Base-by-base conservation (phyloP, 1,284 basidiomycete genomes). In the Pseudomicrostroma phylloplanum region DNA sequence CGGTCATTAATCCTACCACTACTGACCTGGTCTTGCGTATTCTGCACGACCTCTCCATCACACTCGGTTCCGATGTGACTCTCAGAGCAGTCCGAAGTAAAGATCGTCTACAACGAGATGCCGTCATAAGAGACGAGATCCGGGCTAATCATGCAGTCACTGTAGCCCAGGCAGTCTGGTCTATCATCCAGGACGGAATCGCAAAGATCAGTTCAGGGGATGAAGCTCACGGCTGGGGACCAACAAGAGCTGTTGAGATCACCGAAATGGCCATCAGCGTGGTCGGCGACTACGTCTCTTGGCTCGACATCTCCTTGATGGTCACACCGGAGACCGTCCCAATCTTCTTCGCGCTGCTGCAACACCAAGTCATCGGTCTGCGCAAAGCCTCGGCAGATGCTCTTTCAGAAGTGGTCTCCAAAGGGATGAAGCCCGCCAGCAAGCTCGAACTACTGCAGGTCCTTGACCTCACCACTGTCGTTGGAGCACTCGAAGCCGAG, bases 241-340 rank as follows among this genome's bases (percentile, higher is more conserved):
- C 87, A 21, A 83, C 84, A 46, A 83, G 85, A 43, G 86, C 87
- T 62, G 82, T 87, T 12, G 93, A 96, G 73, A 84, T 91, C 7
- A 88, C 92, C 0, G 90, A 93, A 73, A 88, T 89, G 85, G 90
- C 91, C 15, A 84, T 97, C 64, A 85, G 89, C 67, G 91, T 96
- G 1, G 90, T 96, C 74, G 90, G 88, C 11, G 91, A 92, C 49
- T 98, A 96, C 80, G 92, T 91, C 68, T 91, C 92, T 9, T 99
- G 96, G 96, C 89, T 98, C 72, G 96, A 99, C 78, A 93, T 99
- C 74, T 90, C 91, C 72, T 83, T 98, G 62, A 91, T 96, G 36
- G 89, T 99, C 65, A 97, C 92, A 1, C 91, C 90, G 23, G 86
- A 86, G 11, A 92, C 92, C 0, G 86, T 98, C 30, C 86, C 88